Percentiles rank a stretch among this genome's conserved stretches.
Conservation (phyloP, 2,329 filamentous ascomycete species). For the Penicillium occitanis region DNA sequence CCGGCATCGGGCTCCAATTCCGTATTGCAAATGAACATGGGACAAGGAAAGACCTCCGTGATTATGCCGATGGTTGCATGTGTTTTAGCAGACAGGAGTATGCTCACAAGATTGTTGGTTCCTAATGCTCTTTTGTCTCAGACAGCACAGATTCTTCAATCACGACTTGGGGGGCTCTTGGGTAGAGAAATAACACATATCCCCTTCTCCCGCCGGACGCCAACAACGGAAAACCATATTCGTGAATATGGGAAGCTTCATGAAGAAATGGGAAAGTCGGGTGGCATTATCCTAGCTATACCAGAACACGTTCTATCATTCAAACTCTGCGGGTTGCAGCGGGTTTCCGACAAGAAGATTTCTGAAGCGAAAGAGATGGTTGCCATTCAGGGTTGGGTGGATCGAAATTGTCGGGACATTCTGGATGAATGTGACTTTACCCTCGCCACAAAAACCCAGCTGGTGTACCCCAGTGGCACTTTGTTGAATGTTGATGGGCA, state of each 20-base stretch:
- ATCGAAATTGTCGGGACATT: conserved; percentile 56
- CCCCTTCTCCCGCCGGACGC: conserved; percentile 58
- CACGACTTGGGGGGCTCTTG: conserved; percentile 58
- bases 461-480: conserved; percentile 58
- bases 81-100: conserved; percentile 51
- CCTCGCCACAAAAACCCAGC: conserved; percentile 54
- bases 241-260: conserved; percentile 42
- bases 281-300: conserved; percentile 59
- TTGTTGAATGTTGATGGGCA: conserved; percentile 54
- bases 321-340: conserved; percentile 61
- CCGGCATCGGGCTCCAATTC: conserved; percentile 57
- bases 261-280: conserved; percentile 44
- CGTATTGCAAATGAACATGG: conserved; percentile 68
- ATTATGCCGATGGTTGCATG: conserved; percentile 66
- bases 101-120: conserved; percentile 59
- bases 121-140: conserved; percentile 62
- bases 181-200: conserved; percentile 56
- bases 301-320: conserved; percentile 68
- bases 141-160: conserved; percentile 58
- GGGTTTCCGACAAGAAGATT: conserved; percentile 50
- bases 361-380: conserved; percentile 52
- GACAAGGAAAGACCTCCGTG: conserved; percentile 66
- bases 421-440: conserved; percentile 65
- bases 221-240: conserved; percentile 31
- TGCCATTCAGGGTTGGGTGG: conserved; percentile 52